Percentiles rank a stretch among this genome's conserved stretches.
phyloP scores from a whole-genome alignment of 163 green algal species.

The Scenedesmus sp. region DNA sequence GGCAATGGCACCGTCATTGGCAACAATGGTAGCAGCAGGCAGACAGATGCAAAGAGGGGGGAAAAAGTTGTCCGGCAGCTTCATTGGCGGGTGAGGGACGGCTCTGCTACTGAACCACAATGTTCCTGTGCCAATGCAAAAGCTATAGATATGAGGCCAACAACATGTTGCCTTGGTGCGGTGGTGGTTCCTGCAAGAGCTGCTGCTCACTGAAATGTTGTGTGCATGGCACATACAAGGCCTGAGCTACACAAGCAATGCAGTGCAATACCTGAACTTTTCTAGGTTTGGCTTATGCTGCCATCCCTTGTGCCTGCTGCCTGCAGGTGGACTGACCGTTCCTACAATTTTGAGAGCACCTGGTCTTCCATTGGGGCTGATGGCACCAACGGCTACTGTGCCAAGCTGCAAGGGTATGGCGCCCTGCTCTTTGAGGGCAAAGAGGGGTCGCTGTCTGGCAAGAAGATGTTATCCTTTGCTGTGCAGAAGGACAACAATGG shows the following conservation, averaged over 20 bases:
- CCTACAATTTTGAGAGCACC: not conserved
- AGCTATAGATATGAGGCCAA: too few relatives aligned
- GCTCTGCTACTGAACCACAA: too few relatives aligned
- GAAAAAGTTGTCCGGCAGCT: not conserved
- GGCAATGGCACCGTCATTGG: not conserved
- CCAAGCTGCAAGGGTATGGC: conserved; percentile 13
- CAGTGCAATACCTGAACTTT: too few relatives aligned
- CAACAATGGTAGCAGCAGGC: not conserved
- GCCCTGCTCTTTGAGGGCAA: not conserved
- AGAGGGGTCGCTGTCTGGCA: not conserved
- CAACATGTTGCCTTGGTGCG: too few relatives aligned
- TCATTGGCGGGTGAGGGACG: not conserved
- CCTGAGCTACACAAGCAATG: too few relatives aligned
- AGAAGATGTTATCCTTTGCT: not conserved
- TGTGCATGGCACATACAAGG: too few relatives aligned
- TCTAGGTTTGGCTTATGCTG: too few relatives aligned
- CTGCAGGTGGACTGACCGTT: conserved; percentile 33
- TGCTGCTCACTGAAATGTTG: too few relatives aligned
- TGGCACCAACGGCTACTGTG: conserved; percentile 2
- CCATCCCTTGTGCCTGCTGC: not conserved
- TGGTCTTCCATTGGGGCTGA: not conserved
- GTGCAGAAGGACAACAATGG: conserved; percentile 17
- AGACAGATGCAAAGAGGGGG: not conserved
- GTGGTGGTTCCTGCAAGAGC: too few relatives aligned
- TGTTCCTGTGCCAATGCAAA: not conserved